Evolutionary conservation across 176 grass and related monocot species (phyloP).

Genomic region (Lolium rigidum): DNA sequence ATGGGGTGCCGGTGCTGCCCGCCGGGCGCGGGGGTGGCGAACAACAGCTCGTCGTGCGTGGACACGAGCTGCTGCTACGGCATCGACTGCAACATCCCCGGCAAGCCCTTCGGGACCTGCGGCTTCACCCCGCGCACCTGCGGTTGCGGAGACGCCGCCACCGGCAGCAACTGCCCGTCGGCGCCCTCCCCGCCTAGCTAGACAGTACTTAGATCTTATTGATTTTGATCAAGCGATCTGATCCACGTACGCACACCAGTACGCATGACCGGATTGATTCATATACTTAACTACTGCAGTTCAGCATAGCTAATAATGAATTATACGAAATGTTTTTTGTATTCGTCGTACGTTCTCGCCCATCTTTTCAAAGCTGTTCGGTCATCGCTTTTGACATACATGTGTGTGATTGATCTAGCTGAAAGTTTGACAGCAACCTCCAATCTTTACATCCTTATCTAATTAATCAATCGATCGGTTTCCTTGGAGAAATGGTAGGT

Average conservation of each 20-base stretch:
- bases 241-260: neutral
- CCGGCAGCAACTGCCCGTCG: conserved; percentile 43
- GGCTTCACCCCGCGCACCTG: conserved; percentile 67
- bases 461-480: neutral
- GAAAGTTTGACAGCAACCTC: conserved; percentile 19
- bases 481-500: neutral
- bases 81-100: conserved; percentile 85
- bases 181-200: conserved; percentile 36
- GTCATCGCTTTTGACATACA: neutral
- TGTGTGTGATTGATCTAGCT: neutral
- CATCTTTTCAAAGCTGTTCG: conserved; percentile 9
- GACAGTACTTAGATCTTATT: neutral
- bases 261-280: neutral
- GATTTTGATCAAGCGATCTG: neutral
- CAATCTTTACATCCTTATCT: neutral
- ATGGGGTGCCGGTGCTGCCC: conserved; percentile 68
- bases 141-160: conserved; percentile 47
- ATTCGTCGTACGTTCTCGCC: neutral
- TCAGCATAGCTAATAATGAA: neutral
- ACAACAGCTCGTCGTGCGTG: conserved; percentile 41
- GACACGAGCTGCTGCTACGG: conserved; percentile 69
- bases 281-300: conserved; percentile 1
- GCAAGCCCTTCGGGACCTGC: conserved; percentile 83
- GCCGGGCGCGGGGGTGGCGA: neutral
- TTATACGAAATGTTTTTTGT: neutral